Percentiles rank a stretch among this genome's conserved stretches.
Evolutionary conservation across 176 grass and related monocot species (phyloP).

Genomic region (Metroxylon sagu): DNA sequence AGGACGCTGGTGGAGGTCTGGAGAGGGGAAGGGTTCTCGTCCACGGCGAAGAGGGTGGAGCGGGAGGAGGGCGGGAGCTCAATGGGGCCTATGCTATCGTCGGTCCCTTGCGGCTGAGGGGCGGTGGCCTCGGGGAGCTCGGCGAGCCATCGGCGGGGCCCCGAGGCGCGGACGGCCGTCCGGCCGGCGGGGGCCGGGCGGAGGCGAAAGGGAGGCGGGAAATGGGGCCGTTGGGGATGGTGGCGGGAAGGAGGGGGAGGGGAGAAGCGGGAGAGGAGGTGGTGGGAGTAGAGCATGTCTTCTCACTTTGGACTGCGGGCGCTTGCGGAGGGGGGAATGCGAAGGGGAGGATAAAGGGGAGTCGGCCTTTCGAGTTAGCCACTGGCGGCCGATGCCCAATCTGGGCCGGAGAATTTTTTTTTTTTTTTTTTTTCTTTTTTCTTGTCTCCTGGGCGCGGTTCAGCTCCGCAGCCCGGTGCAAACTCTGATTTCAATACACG

Average conservation of each 20-base stretch:
- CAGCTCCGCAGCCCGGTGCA: too few relatives aligned
- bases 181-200: slow-evolving; percentile 4
- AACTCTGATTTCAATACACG: too few relatives aligned
- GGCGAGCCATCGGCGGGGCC: slow-evolving; percentile 10
- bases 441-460: too few relatives aligned
- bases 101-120: background rate
- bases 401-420: too few relatives aligned
- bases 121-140: slow-evolving; percentile 12
- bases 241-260: too few relatives aligned
- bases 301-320: too few relatives aligned
- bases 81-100: slow-evolving; percentile 33
- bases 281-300: too few relatives aligned
- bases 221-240: background rate
- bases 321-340: too few relatives aligned
- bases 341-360: too few relatives aligned
- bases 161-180: slow-evolving; percentile 2
- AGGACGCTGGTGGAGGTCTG: slow-evolving; percentile 73
- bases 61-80: slow-evolving; percentile 23
- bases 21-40: slow-evolving; percentile 58
- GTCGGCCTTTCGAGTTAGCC: too few relatives aligned
- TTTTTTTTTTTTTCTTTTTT: too few relatives aligned
- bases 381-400: too few relatives aligned
- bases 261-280: background rate
- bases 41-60: slow-evolving; percentile 42
- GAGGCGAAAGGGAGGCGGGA: background rate